phyloP scores from a whole-genome alignment of 1,284 basidiomycete genomes.

The Ceraceosorus bombacis region DNA sequence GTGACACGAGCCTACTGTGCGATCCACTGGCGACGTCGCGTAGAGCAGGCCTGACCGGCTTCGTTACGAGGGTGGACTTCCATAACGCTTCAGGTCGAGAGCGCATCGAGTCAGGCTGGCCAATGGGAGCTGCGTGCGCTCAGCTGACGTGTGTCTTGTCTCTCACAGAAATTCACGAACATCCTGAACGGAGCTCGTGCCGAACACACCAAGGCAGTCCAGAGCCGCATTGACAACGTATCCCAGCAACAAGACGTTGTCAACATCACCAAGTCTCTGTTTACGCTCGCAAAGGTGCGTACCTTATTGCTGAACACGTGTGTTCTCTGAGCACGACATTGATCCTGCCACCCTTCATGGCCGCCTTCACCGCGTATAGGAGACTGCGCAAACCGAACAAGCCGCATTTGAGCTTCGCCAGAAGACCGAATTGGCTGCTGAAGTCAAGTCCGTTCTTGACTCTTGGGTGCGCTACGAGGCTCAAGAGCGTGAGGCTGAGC shows the following conservation, averaged over 20 bases:
- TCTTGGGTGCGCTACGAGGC: constrained; percentile 98
- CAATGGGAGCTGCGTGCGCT: not conserved
- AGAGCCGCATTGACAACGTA: constrained; percentile 83
- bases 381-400: constrained; percentile 84
- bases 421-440: constrained; percentile 74
- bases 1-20: too few relatives aligned
- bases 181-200: constrained; percentile 75
- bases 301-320: not conserved
- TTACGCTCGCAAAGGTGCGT: constrained; percentile 73
- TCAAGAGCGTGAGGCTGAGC: constrained; percentile 90
- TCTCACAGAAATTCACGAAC: constrained; percentile 60
- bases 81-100: too few relatives aligned
- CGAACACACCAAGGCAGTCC: constrained; percentile 87
- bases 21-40: too few relatives aligned
- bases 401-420: constrained; percentile 85
- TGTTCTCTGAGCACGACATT: not conserved
- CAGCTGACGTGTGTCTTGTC: not conserved
- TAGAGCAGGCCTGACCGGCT: too few relatives aligned
- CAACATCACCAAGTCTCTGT: constrained; percentile 78
- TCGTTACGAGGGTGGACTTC: too few relatives aligned
- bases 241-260: constrained; percentile 90
- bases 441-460: constrained; percentile 91
- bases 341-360: constrained; percentile 3
- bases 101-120: too few relatives aligned
- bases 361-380: constrained; percentile 52